Evolutionary conservation across 345 rosid genomes (phyloP), one percentile per base, ranked within the genome.

Genomic region (Zanthoxylum bungeanum): DNA sequence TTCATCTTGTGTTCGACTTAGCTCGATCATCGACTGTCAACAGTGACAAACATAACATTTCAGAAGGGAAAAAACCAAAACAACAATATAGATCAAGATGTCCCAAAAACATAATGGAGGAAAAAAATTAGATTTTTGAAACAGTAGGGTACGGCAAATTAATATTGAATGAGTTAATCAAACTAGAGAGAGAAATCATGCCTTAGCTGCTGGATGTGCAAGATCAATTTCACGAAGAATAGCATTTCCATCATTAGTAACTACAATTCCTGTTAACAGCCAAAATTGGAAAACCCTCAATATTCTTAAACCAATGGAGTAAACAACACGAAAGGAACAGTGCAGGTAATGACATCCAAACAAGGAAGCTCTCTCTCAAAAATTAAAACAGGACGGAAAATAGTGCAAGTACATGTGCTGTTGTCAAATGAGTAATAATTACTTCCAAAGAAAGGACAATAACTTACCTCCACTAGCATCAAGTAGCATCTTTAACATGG

Each of bases 161-260:
- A n/a, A n/a, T 37, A 67, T 7, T 31, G 0, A 66, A 22, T 39
- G 37, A 62, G 58, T 28, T 27, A 34, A 36, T 44, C 14, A 52
- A 34, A 69, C 34, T 4, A 46, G 46, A 46, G 2, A 24, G 44
- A 58, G 56, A n/a, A n/a, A 51, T 24, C 58, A 66, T 83, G 70
- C 97, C 98, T 94, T 94, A 63, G 97, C 97, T n/a, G 97, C 97
- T 55, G 97, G 97, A 28, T 94, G 97, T 21, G 97, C 97, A 80
- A 94, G 63, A 83, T 94, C 97, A 57, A 91, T 31, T 79, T 94
- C 98, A 73, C 97, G 97, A 27, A 94, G 84, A 72, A 92, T 91
- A 55, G 98, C 94, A 82, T 94, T 91, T 62, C 98, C 98, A 74
- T 94, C 97, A 83, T 94, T 94, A 25, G 97, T 94, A 58, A 94